Percentiles rank a stretch among this genome's conserved stretches.
phyloP scores from a whole-genome alignment of 164 flowering plant species.

The Cinnamomum chago region DNA sequence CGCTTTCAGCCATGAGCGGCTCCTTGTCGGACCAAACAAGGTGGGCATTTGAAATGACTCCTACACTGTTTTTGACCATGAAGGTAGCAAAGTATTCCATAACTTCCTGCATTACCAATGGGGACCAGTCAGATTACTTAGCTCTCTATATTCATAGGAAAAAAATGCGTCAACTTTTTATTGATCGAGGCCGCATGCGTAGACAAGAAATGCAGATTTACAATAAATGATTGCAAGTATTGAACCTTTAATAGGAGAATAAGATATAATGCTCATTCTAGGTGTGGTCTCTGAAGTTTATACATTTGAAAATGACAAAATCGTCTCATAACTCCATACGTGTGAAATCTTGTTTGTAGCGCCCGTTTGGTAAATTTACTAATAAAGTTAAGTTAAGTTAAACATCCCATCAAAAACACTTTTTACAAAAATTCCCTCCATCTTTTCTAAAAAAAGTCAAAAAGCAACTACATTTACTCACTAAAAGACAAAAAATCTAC shows the following conservation, averaged over 20 bases:
- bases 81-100: constrained; percentile 67
- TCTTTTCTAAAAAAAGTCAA: too few relatives aligned
- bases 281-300: neutral
- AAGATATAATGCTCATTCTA: neutral
- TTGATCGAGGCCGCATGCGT: too few relatives aligned
- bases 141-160: too few relatives aligned
- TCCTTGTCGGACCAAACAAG: constrained; percentile 67
- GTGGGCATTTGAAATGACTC: constrained; percentile 79
- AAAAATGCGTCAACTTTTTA: too few relatives aligned
- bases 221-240: too few relatives aligned
- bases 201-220: too few relatives aligned
- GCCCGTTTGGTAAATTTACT: too few relatives aligned
- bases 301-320: neutral
- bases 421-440: too few relatives aligned
- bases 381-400: too few relatives aligned
- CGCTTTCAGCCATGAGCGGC: constrained; percentile 42
- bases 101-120: constrained; percentile 47
- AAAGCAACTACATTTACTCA: too few relatives aligned
- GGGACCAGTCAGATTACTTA: neutral
- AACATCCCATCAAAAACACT: too few relatives aligned
- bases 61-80: constrained; percentile 77
- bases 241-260: neutral
- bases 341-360: neutral
- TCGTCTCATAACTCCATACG: neutral
- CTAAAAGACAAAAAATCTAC: too few relatives aligned